Evolutionary conservation across 108 stramenopile species (phyloP), one percentile per base, ranked within the genome.

Genomic region (Nitzschia sp.): DNA sequence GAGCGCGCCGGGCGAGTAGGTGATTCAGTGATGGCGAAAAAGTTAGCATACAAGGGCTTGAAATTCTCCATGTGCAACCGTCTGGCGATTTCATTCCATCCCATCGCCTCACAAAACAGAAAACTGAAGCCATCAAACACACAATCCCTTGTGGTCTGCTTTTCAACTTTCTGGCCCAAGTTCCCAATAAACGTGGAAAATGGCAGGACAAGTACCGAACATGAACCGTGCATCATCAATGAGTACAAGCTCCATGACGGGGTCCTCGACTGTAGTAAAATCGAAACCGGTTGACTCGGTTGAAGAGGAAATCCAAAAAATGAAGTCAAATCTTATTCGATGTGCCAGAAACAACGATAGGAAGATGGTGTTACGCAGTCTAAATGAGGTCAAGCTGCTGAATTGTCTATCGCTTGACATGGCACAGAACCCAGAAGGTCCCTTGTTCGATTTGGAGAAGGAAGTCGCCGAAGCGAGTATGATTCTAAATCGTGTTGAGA

Each of bases 381-480:
- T 85, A 30, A 61, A 66, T 26, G 69, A 77, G 44, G 71, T 56
- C 41, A 69, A 63, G 22, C 79, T 61, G 17, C 61, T 82, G 32
- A 36, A n/a, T 2, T 61, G 53, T 52, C 61, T 84, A 46, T 67
- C 71, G 35, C n/a, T 84, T 46, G 77, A 72, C 36, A 28, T 62
- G 4, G 59, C 36, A 33, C 46, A 55, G 15, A 44, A 45, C n/a
- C 17, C 25, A 17, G 67, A 73, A 4, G 31, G 46, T 44, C 44
- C 58, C 13, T 25, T 70, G 21, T 67, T 71, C n/a, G 82, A 87
- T 48, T 80, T 91, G 63, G 88, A 92, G 54, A 59, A 79, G 26
- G 86, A 89, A 63, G 75, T 84, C 15, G 60, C 65, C 13, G 44
- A 55, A 0, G 80, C 84, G 33, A 56, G 62, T 33, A 60, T 83